A percentile compares a stretch with the other conserved stretches of the same genome.
These are phyloP conservation scores for Fragilariopsis cylindrus DNA, from an alignment of 108 stramenopile species.

Conservation along the genomic window DNA sequence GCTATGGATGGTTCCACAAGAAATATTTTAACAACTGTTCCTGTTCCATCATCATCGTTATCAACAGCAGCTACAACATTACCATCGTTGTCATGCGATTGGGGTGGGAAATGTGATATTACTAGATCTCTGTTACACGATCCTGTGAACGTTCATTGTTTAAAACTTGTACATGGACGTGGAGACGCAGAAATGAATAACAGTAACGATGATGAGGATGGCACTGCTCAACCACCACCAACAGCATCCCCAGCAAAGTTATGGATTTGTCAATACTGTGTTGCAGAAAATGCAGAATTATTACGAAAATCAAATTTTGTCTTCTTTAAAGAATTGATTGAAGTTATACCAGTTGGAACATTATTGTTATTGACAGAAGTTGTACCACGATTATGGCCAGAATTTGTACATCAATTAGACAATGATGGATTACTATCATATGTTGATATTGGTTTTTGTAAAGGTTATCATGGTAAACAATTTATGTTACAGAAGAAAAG, in stretches of 20 bases:
- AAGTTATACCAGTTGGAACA: conserved; percentile 29
- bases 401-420: conserved; percentile 31
- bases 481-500: conserved; percentile 1
- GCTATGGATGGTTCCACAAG: conserved; percentile 43
- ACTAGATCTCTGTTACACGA: conserved; percentile 43
- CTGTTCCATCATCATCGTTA: not conserved
- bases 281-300: conserved; percentile 57
- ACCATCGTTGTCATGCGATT: conserved; percentile 21
- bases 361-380: conserved; percentile 58
- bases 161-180: not conserved
- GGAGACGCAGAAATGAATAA: too few species aligned
- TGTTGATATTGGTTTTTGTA: conserved; percentile 14
- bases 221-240: not conserved
- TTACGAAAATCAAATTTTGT: conserved; percentile 43
- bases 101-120: conserved; percentile 68
- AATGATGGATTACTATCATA: not conserved
- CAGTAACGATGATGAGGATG: not conserved
- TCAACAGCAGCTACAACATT: not conserved
- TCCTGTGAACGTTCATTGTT: conserved; percentile 35
- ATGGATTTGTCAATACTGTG: conserved; percentile 61
- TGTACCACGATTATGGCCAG: conserved; percentile 62
- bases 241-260: conserved; percentile 30
- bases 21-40: conserved; percentile 6
- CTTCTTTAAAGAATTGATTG: conserved; percentile 61
- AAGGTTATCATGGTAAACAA: not conserved